Conservation (phyloP, 345 rosid genomes). For the Eutrema japonicum region DNA sequence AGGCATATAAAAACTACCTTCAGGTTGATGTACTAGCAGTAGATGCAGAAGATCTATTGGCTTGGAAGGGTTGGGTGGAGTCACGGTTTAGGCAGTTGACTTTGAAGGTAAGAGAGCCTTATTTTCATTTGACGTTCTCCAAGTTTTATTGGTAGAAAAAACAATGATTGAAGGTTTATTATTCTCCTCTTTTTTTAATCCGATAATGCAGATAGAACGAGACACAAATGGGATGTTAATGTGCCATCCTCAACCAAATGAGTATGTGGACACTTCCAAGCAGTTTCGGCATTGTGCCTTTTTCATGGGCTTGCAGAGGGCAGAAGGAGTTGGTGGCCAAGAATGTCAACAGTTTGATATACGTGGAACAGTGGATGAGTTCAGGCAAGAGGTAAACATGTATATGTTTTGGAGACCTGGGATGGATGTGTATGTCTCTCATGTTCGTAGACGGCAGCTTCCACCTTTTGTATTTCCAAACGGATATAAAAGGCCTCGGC, state of each 20-base stretch:
- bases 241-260: slow-evolving; percentile 73
- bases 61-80: slow-evolving; percentile 85
- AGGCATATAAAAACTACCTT: slow-evolving; percentile 69
- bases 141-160: background rate
- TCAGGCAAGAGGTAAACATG: slow-evolving; percentile 58
- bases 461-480: slow-evolving; percentile 67
- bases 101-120: slow-evolving; percentile 52
- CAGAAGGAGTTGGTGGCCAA: slow-evolving; percentile 56
- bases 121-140: slow-evolving; percentile 8
- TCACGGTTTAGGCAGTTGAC: slow-evolving; percentile 71
- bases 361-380: slow-evolving; percentile 65
- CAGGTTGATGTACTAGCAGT: slow-evolving; percentile 63
- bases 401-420: slow-evolving; percentile 70
- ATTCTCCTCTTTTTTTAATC: slow-evolving; percentile 9
- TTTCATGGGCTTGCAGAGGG: slow-evolving; percentile 75
- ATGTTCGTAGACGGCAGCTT: slow-evolving; percentile 65
- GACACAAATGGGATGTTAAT: slow-evolving; percentile 70
- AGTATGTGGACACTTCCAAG: slow-evolving; percentile 57
- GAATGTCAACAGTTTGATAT: slow-evolving; percentile 78
- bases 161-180: background rate
- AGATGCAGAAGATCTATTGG: slow-evolving; percentile 58
- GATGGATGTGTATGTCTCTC: slow-evolving; percentile 68
- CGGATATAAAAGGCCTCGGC: slow-evolving; percentile 58
- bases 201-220: slow-evolving; percentile 59
- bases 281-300: slow-evolving; percentile 59